Percentiles rank a stretch among this genome's conserved stretches.
Evolutionary conservation across 2,329 filamentous ascomycete species (phyloP).

Genomic region (Arthroderma uncinatum): DNA sequence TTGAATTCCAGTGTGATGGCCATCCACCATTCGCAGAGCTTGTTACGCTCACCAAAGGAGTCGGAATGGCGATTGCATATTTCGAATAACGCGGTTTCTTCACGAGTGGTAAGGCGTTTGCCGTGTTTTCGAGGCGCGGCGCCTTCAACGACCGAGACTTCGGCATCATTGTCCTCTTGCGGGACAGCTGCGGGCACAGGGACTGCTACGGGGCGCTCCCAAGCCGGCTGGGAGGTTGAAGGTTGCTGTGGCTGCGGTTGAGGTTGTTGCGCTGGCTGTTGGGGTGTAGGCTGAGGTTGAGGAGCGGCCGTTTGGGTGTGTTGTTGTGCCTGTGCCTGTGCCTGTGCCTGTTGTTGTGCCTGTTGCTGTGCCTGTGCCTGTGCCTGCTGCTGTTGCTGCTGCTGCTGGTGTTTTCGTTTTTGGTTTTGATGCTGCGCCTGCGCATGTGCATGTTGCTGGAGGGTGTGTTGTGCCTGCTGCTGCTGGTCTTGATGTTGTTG

Average conservation of each 20-base stretch:
- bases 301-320: neutral
- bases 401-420: conserved; percentile 12
- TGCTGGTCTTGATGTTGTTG: neutral
- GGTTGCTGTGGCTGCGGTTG: neutral
- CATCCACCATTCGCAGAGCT: conserved; percentile 35
- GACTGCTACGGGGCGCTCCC: neutral
- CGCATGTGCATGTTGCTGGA: conserved; percentile 6
- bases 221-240: neutral
- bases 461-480: neutral
- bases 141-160: conserved; percentile 10
- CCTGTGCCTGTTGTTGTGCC: neutral
- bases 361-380: conserved; percentile 9
- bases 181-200: neutral
- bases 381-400: conserved; percentile 12
- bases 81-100: conserved; percentile 32
- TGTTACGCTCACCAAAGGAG: conserved; percentile 31
- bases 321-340: neutral
- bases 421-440: conserved; percentile 9
- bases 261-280: neutral
- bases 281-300: neutral
- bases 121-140: conserved; percentile 23
- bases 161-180: conserved; percentile 10
- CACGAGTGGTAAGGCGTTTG: conserved; percentile 30
- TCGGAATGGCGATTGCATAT: conserved; percentile 30
- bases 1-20: conserved; percentile 31